Conservation (phyloP, 495 filamentous ascomycete genomes). For the Aspergillus sclerotiicarbonarius region DNA sequence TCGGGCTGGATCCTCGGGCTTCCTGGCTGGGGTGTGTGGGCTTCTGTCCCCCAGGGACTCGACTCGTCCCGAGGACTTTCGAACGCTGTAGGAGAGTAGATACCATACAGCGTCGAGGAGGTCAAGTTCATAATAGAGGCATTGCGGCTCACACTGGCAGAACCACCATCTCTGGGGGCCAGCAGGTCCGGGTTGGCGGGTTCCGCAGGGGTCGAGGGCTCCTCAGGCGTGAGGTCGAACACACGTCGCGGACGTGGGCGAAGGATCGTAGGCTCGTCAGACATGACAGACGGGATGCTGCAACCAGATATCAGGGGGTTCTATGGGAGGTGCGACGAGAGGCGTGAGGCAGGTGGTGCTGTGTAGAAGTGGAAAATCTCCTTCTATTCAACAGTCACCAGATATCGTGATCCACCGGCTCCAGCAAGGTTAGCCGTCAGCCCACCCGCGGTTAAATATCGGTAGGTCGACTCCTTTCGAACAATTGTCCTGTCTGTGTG, state of each 20-base stretch:
- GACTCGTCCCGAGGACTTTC: conserved; percentile 50
- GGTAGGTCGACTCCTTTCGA: not conserved
- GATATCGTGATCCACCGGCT: not conserved
- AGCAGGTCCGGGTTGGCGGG: conserved; percentile 33
- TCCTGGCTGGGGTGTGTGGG: conserved; percentile 53
- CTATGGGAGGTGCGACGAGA: not conserved
- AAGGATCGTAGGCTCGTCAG: conserved; percentile 55
- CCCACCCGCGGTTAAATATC: not conserved
- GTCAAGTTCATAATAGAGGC: conserved; percentile 85
- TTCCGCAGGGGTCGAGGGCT: conserved; percentile 47
- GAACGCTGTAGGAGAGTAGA: conserved; percentile 71
- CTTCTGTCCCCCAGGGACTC: conserved; percentile 70
- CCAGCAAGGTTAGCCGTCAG: not conserved
- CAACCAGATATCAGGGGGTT: not conserved
- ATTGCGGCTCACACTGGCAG: conserved; percentile 54
- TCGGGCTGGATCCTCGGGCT: conserved; percentile 24
- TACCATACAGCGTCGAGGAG: conserved; percentile 83
- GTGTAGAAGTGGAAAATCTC: not conserved
- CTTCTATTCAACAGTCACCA: not conserved
- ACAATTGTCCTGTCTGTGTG: not conserved
- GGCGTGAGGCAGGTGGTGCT: not conserved
- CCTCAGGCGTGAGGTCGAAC: conserved; percentile 62
- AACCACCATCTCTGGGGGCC: conserved; percentile 30
- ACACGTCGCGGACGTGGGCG: conserved; percentile 73
- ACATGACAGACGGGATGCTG: conserved; percentile 26